Evolutionary conservation across 495 filamentous ascomycete species (phyloP).

Genomic region (Cryomyces antarcticus): DNA sequence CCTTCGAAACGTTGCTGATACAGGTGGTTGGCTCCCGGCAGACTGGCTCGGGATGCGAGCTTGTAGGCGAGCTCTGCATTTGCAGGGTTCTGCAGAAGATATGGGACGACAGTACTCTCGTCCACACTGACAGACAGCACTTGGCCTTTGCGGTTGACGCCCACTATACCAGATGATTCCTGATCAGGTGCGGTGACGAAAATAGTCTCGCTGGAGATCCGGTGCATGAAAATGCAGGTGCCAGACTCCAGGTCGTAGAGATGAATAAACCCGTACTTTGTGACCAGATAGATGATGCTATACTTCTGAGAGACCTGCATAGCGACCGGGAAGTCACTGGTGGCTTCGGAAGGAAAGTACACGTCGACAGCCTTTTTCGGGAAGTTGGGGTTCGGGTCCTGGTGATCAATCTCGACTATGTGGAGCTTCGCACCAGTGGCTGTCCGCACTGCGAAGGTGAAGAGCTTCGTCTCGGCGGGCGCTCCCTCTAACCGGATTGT

Average conservation of each 20-base stretch:
- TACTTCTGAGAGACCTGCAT: conserved; percentile 95
- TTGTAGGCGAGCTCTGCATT: conserved; percentile 82
- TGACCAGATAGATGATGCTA: conserved; percentile 88
- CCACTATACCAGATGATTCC: conserved; percentile 74
- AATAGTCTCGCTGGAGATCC: conserved; percentile 97
- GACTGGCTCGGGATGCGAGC: conserved; percentile 79
- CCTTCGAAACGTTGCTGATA: conserved; percentile 86
- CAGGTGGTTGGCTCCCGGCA: conserved; percentile 87
- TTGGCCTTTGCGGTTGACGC: conserved; percentile 92
- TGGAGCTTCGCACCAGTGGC: conserved; percentile 84
- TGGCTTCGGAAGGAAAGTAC: conserved; percentile 88
- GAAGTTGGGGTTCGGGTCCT: conserved; percentile 68
- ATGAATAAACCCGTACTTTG: conserved; percentile 98
- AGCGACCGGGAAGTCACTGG: conserved; percentile 93
- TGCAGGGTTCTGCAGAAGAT: conserved; percentile 86
- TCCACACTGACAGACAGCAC: conserved; percentile 85
- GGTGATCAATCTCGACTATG: conserved; percentile 93
- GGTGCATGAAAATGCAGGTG: conserved; percentile 98
- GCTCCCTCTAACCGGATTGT: conserved; percentile 75
- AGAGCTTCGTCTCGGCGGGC: conserved; percentile 76
- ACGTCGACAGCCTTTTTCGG: conserved; percentile 91
- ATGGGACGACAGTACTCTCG: conserved; percentile 75
- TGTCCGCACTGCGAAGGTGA: conserved; percentile 86
- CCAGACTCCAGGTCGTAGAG: conserved; percentile 93
- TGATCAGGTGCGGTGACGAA: conserved; percentile 78